phyloP scores from a whole-genome alignment of 192 early-diverging fungal genomes.

The Backusella liffmaniae region DNA sequence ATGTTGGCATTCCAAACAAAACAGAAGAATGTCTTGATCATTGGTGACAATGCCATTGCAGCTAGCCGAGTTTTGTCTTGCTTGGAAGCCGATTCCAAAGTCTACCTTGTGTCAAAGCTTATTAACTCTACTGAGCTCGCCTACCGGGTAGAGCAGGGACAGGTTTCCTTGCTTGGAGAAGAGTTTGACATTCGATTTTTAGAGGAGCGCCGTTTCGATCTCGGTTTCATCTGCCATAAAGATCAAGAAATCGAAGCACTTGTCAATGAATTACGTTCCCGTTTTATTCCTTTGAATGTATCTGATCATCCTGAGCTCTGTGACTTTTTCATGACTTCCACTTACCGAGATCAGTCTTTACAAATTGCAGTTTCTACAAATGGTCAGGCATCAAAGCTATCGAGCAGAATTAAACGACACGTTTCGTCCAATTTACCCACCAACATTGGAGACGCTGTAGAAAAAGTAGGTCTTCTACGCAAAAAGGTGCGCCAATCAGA shows the following conservation, averaged over 20 bases:
- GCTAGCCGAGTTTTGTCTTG: constrained; percentile 66
- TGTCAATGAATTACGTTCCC: constrained; percentile 30
- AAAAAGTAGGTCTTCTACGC: constrained; percentile 53
- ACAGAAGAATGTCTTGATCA: constrained; percentile 58
- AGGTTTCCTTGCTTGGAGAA: constrained; percentile 40
- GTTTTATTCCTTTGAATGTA: constrained; percentile 73
- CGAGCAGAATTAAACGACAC: constrained; percentile 62
- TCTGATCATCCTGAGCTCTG: constrained; percentile 73
- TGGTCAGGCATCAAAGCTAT: constrained; percentile 67
- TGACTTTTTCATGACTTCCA: constrained; percentile 81
- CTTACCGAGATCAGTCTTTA: constrained; percentile 62
- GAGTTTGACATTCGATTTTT: constrained; percentile 34
- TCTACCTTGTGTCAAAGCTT: constrained; percentile 50
- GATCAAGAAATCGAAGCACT: constrained; percentile 30
- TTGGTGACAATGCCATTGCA: constrained; percentile 66
- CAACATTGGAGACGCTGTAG: constrained; percentile 58
- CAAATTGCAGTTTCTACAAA: constrained; percentile 83
- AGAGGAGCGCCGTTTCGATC: constrained; percentile 12
- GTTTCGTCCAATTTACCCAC: constrained; percentile 59
- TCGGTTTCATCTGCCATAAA: constrained; percentile 48
- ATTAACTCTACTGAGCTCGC: constrained; percentile 41
- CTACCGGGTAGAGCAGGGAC: constrained; percentile 42
- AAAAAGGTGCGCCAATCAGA: constrained; percentile 46
- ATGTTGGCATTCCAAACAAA: constrained; percentile 59
- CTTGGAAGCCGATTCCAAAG: constrained; percentile 66